Base-by-base conservation (phyloP, 2,329 filamentous ascomycete species). In the Dactylellina cionopaga region DNA sequence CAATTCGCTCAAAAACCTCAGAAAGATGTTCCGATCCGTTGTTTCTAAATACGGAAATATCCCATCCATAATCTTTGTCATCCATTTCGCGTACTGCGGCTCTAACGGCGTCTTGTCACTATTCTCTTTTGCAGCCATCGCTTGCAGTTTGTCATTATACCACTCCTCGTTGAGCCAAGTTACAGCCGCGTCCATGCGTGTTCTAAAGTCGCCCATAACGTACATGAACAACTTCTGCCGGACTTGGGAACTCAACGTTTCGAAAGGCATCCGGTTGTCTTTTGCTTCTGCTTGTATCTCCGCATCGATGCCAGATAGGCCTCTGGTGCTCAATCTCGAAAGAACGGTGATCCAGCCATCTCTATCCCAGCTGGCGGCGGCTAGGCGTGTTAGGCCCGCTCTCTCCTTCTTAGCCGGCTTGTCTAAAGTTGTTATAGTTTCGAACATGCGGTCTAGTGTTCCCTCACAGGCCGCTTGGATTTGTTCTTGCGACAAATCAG, bases 111-210 rank as follows among this genome's bases (percentile, higher is more conserved):
- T 84, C 39, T 84, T 83, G 9, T 79, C 79, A 49, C 78, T 80
- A 54, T 79, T 76, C 7, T 47, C 11, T 24, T 35, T 43, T 69
- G 81, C 82, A 43, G 76, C 80, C 63, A 85, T 81, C 44, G 82
- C 79, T 58, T 85, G 82, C 29, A 92, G 80, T 43, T 84, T 88
- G 79, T 98, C 94, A 77, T 93, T 96, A 80, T 96, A 98, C 94
- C 95, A 99, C 81, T 99, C 95, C 80, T 99, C 95, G 77, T 90
- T 96, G 13, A 99, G 85, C 95, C 95, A 99, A 5, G 90, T 89
- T 55, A 98, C 92, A 0, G 92, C 94, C 19, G 95, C 87, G 76
- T 96, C 93, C 74, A 98, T 93, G 43, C 95, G 89, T 74, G 86
- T 89, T 60, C 94, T 88, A 81, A 96, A 99, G 79, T 98, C 94